Evolutionary conservation across 345 rosid genomes (phyloP), one percentile per base, ranked within the genome.

Genomic region (Bruguiera parviflora): DNA sequence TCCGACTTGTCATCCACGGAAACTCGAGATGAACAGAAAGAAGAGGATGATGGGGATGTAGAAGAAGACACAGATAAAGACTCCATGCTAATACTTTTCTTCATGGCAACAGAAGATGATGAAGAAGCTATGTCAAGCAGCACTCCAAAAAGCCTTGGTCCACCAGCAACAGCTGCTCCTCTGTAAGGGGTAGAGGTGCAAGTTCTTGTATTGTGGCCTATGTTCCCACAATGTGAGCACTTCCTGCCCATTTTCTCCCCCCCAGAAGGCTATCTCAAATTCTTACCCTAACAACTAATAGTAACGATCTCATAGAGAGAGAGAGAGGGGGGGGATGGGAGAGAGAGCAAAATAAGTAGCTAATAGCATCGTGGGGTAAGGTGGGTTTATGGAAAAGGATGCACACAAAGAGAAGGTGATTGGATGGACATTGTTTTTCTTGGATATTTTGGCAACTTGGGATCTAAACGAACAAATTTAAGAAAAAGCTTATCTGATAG

Each of bases 181-280:
- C 77, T 72, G 75, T 33, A 64, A 57, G 52, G 35, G 25, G 69
- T 67, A 47, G 52, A 39, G 25, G 71, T 67, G 73, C 92, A 86
- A 56, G 90, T 86, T 73, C 90, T 80, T 20, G 90, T 81, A 79
- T 88, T 88, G 59, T 88, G 92, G 53, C 92, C 92, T 8, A 63
- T 73, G 81, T 81, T 86, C 56, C 90, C 87, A 62, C 90, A 88
- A 66, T 83, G 88, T 64, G 92, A 88, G 79, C 92, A 88, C 67
- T 84, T 88, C 63, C 92, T 88, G 77, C 87, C 86, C 92, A 88
- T 88, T 65, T 65, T 78, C 37, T 70, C 63, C 56, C 52, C 72
- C 73, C 63, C 78, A 79, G 79, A 74, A 53, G 65, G 22, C 32
- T 10, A 56, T 5, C 29, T 56, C 28, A 20, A n/a, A 49, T 71